These are phyloP conservation scores for Fusarium xyrophilum DNA, from an alignment of 2,329 filamentous ascomycete genomes.

Conservation along the genomic window DNA sequence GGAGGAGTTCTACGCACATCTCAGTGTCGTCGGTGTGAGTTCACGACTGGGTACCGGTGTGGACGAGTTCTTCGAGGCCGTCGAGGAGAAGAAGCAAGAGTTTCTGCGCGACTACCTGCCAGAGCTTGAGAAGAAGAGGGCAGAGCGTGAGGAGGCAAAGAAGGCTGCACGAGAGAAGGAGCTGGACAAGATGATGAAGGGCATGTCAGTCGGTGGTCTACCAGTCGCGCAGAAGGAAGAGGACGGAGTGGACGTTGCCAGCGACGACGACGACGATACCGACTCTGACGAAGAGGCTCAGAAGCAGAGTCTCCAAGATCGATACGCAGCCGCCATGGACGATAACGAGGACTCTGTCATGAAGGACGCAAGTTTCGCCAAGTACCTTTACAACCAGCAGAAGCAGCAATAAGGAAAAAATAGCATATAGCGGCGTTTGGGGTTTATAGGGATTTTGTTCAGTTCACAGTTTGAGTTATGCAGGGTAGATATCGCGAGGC, in stretches of 20 bases:
- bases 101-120: slow-evolving; percentile 92
- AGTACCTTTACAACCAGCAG: slow-evolving; percentile 60
- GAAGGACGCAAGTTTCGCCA: slow-evolving; percentile 67
- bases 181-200: slow-evolving; percentile 91
- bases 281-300: slow-evolving; percentile 66
- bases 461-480: slow-evolving; percentile 19
- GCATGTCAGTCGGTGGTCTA: slow-evolving; percentile 68
- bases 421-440: slow-evolving; percentile 37
- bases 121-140: slow-evolving; percentile 80
- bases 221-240: slow-evolving; percentile 53
- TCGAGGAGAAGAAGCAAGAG: slow-evolving; percentile 84
- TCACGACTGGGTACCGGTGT: slow-evolving; percentile 91
- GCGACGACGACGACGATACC: slow-evolving; percentile 63
- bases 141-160: slow-evolving; percentile 79
- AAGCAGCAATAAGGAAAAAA: slow-evolving; percentile 37
- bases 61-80: slow-evolving; percentile 91
- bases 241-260: slow-evolving; percentile 59
- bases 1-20: slow-evolving; percentile 95
- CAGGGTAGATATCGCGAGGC: slow-evolving; percentile 37
- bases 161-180: slow-evolving; percentile 76
- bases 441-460: slow-evolving; percentile 16
- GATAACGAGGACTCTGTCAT: slow-evolving; percentile 60
- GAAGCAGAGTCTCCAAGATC: slow-evolving; percentile 71
- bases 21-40: slow-evolving; percentile 92
- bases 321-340: slow-evolving; percentile 78